Evolutionary conservation across 2,329 filamentous ascomycete species (phyloP).

Genomic region (Pezicula rhizophila): DNA sequence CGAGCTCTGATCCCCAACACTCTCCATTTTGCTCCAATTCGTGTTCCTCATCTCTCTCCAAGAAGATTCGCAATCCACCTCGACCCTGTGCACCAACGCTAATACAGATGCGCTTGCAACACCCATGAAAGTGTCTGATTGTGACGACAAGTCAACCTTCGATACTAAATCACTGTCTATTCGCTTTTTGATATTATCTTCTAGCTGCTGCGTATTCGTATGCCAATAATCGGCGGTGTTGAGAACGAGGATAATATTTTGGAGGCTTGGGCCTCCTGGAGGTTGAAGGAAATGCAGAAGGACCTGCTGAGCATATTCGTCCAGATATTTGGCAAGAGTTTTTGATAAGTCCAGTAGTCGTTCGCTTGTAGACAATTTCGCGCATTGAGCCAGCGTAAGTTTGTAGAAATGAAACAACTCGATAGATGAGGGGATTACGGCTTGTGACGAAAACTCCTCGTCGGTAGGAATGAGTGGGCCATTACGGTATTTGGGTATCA

Average conservation of each 20-base stretch:
- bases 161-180: conserved; percentile 74
- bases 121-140: conserved; percentile 91
- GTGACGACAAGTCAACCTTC: conserved; percentile 81
- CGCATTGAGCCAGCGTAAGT: conserved; percentile 85
- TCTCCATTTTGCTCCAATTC: conserved; percentile 90
- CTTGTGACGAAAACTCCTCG: conserved; percentile 86
- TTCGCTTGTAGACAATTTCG: conserved; percentile 88
- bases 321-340: conserved; percentile 86
- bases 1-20: conserved; percentile 85
- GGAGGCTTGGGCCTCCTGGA: conserved; percentile 47
- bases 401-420: conserved; percentile 98
- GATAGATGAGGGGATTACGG: conserved; percentile 88
- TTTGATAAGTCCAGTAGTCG: conserved; percentile 78
- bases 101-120: conserved; percentile 86
- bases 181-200: conserved; percentile 87
- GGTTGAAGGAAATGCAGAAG: conserved; percentile 63
- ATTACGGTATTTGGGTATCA: conserved; percentile 82
- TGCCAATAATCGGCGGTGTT: conserved; percentile 99
- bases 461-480: conserved; percentile 76
- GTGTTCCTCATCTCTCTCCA: conserved; percentile 98
- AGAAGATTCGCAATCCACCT: conserved; percentile 72
- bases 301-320: conserved; percentile 92
- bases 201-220: conserved; percentile 82
- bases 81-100: conserved; percentile 76
- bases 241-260: conserved; percentile 78